A percentile compares a stretch with the other conserved stretches of the same genome.
Evolutionary conservation across 257 asterid genomes (phyloP).

Genomic region (Nicotiana noctiflora): DNA sequence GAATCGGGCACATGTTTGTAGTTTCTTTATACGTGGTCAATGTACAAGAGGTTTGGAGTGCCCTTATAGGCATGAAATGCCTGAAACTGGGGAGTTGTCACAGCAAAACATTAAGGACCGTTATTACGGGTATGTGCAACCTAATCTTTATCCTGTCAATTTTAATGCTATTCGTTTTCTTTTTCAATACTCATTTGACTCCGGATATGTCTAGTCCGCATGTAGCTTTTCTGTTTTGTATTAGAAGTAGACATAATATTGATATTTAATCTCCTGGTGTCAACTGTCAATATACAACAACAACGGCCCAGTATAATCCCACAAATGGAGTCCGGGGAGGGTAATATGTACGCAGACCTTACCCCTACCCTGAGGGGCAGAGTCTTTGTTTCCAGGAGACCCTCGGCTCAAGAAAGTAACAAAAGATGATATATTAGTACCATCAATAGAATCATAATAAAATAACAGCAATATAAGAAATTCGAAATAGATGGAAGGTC

Average conservation of each 20-base stretch:
- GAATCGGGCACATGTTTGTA: conserved; percentile 95
- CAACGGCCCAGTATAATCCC: too few species aligned
- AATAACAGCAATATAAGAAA: too few species aligned
- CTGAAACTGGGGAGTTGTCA: conserved; percentile 91
- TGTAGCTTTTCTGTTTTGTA: not conserved
- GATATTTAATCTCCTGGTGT: not conserved
- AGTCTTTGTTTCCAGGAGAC: too few species aligned
- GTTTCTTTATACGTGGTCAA: conserved; percentile 91
- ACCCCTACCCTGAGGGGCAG: too few species aligned
- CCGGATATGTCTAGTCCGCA: too few species aligned
- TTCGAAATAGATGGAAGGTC: too few species aligned
- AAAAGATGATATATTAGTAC: too few species aligned
- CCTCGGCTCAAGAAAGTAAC: too few species aligned
- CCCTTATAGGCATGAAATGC: conserved; percentile 99
- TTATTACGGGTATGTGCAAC: conserved; percentile 73
- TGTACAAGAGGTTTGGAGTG: conserved; percentile 98
- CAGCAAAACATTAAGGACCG: conserved; percentile 97
- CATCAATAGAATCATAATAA: too few species aligned
- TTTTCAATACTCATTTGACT: too few species aligned
- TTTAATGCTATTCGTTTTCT: not conserved
- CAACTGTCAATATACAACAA: not conserved
- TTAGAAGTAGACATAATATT: not conserved
- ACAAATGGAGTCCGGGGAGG: too few species aligned
- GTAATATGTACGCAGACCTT: too few species aligned
- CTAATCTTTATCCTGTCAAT: not conserved